phyloP scores from a whole-genome alignment of 2,329 filamentous ascomycete species.

The Ustulina deusta region DNA sequence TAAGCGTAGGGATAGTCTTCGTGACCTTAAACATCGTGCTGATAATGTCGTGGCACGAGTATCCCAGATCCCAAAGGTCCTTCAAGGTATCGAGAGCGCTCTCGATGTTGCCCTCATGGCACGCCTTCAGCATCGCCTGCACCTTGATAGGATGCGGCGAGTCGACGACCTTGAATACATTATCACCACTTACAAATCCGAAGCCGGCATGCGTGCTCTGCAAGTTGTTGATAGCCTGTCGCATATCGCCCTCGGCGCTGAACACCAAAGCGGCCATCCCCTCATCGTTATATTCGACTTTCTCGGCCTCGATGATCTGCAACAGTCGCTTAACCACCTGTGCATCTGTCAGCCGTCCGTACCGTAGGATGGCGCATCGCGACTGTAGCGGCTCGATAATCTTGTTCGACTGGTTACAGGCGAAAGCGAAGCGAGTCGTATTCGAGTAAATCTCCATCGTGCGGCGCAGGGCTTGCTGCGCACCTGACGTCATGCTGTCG shows the following conservation, averaged over 20 bases:
- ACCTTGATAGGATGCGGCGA: constrained; percentile 98
- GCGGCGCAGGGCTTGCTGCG: constrained; percentile 91
- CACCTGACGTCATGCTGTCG: constrained; percentile 97
- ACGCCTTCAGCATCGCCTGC: constrained; percentile 97
- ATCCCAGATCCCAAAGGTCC: constrained; percentile 93
- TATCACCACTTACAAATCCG: constrained; percentile 96
- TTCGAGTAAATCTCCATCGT: constrained; percentile 99
- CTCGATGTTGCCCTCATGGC: constrained; percentile 92
- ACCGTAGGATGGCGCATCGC: constrained; percentile 93
- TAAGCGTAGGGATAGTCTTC: constrained; percentile 91
- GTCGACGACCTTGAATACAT: constrained; percentile 98
- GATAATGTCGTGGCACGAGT: constrained; percentile 99
- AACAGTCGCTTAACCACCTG: constrained; percentile 91
- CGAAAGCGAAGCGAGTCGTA: constrained; percentile 96
- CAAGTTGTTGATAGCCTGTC: constrained; percentile 98
- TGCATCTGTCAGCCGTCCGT: constrained; percentile 89
- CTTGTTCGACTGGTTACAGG: constrained; percentile 98
- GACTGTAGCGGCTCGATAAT: constrained; percentile 99
- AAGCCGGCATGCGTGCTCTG: constrained; percentile 95
- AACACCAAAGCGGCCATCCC: constrained; percentile 96
- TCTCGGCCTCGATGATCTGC: constrained; percentile 93
- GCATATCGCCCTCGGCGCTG: constrained; percentile 97
- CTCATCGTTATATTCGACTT: constrained; percentile 91
- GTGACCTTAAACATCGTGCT: constrained; percentile 99
- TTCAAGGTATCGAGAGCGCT: constrained; percentile 85